Evolutionary conservation across 345 rosid genomes (phyloP).

Genomic region (Syzygium aromaticum): DNA sequence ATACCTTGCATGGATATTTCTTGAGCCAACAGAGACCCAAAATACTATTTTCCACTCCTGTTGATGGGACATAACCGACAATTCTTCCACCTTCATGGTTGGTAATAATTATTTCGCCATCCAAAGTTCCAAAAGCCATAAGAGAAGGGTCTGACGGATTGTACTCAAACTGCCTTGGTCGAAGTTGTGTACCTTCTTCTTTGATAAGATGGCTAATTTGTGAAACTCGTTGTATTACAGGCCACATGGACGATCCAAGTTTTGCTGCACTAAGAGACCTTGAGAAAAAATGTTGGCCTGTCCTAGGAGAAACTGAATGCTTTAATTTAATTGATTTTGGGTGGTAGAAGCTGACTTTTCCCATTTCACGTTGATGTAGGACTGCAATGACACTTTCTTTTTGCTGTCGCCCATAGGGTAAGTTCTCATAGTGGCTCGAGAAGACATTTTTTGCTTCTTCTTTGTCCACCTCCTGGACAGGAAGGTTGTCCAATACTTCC

Average conservation of each 20-base stretch:
- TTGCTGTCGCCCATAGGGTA: constrained; percentile 28
- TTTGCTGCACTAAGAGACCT: constrained; percentile 43
- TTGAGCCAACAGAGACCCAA: constrained; percentile 54
- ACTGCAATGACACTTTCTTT: constrained; percentile 27
- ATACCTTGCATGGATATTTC: constrained; percentile 44
- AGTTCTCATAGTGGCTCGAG: constrained; percentile 29
- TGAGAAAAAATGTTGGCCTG: constrained; percentile 20
- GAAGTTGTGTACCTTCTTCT: constrained; percentile 30
- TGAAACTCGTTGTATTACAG: constrained; percentile 25
- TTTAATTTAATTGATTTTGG: constrained; percentile 21
- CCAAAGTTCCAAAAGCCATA: constrained; percentile 53
- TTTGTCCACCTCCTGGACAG: constrained; percentile 22
- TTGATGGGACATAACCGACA: constrained; percentile 27
- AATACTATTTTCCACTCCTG: constrained; percentile 26
- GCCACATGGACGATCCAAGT: constrained; percentile 38
- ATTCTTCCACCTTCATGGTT: constrained; percentile 43
- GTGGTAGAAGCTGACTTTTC: constrained; percentile 12
- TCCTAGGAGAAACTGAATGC: constrained; percentile 12
- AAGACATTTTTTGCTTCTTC: constrained; percentile 24
- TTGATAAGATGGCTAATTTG: constrained; percentile 12
- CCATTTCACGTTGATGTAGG: constrained; percentile 38
- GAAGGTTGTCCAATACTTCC: constrained; percentile 35
- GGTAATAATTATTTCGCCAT: constrained; percentile 38
- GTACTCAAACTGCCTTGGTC: constrained; percentile 55
- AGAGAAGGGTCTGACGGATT: constrained; percentile 37